These are phyloP conservation scores for Euphorbia tirucalli DNA, from an alignment of 345 rosid species.

Conservation along the genomic window DNA sequence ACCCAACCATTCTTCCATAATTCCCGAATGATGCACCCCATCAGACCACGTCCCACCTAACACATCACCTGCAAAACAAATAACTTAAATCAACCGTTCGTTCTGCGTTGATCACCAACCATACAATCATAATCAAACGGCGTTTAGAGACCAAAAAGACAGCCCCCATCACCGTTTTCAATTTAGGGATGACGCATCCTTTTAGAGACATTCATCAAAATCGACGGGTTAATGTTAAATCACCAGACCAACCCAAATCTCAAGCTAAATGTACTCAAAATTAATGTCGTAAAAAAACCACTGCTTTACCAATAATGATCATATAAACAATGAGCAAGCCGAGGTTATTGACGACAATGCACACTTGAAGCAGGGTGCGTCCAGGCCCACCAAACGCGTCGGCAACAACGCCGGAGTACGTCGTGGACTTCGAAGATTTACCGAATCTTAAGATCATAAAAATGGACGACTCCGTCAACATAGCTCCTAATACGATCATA, in stretches of 20 bases:
- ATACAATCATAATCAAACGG: conserved; percentile 6
- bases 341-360: conserved; percentile 57
- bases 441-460: conserved; percentile 48
- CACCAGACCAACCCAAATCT: no score
- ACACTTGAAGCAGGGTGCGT: conserved; percentile 47
- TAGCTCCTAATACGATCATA: conserved; percentile 41
- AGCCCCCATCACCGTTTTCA: neutral
- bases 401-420: conserved; percentile 52
- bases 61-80: conserved; percentile 50
- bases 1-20: conserved; percentile 59
- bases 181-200: no score
- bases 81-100: neutral
- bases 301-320: conserved; percentile 52
- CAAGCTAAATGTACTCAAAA: neutral
- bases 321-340: conserved; percentile 69
- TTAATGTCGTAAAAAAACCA: neutral
- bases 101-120: neutral
- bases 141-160: no score
- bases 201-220: no score
- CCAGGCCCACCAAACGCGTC: conserved; percentile 51
- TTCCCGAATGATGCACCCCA: conserved; percentile 49
- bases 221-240: no score
- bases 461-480: conserved; percentile 49
- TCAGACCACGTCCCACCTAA: conserved; percentile 49
- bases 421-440: conserved; percentile 47